These are phyloP conservation scores for Erodium moschatum DNA, from an alignment of 441 rosid genomes.

Conservation along the genomic window DNA sequence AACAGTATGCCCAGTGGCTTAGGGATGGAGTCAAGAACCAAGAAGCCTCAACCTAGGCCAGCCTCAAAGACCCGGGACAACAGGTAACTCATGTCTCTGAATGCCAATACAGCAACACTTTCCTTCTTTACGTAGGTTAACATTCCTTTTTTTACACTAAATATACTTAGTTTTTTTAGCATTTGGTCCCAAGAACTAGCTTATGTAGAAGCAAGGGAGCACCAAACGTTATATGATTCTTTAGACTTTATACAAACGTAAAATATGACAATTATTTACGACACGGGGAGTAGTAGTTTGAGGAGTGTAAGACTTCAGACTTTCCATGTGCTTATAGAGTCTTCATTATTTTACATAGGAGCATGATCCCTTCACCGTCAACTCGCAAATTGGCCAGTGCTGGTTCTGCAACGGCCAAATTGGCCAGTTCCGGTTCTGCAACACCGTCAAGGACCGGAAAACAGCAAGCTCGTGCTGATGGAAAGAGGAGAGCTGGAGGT, in stretches of 20 bases:
- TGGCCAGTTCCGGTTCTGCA: slow-evolving; percentile 26
- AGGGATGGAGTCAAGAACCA: slow-evolving; percentile 34
- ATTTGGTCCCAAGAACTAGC: too few species aligned
- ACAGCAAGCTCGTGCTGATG: slow-evolving; percentile 32
- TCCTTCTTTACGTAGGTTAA: not conserved
- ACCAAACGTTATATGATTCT: too few species aligned
- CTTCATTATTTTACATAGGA: slow-evolving; percentile 30
- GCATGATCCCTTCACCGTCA: slow-evolving; percentile 53
- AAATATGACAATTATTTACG: too few species aligned
- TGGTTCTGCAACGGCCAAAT: slow-evolving; percentile 18
- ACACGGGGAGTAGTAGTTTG: not conserved
- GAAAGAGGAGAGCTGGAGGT: slow-evolving; percentile 45
- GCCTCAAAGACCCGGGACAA: slow-evolving; percentile 36
- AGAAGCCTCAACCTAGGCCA: slow-evolving; percentile 39
- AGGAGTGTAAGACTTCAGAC: not conserved
- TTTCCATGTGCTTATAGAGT: not conserved
- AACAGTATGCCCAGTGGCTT: slow-evolving; percentile 29
- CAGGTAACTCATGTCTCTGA: slow-evolving; percentile 30
- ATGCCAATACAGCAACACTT: not conserved
- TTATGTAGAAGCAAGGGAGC: too few species aligned
- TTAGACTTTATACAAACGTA: too few species aligned
- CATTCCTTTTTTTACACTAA: too few species aligned
- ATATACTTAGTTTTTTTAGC: too few species aligned
- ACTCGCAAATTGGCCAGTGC: slow-evolving; percentile 13
- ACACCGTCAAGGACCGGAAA: slow-evolving; percentile 28